phyloP scores from a whole-genome alignment of 257 asterid genomes.

The Solanum medicagineum region DNA sequence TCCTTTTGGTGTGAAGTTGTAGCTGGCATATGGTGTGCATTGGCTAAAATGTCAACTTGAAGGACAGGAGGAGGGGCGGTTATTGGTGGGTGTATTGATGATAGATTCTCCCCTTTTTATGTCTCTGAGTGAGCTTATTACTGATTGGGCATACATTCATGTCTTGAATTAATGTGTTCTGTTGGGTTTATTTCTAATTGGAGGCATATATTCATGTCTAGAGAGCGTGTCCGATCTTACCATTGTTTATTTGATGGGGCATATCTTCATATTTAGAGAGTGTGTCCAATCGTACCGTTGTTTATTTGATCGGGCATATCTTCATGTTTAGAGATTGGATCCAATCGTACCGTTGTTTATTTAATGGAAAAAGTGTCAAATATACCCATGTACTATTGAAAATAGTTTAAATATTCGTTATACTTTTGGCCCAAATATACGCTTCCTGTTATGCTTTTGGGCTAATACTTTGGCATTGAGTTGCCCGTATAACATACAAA shows the following conservation, averaged over 20 bases:
- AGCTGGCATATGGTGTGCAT: not conserved
- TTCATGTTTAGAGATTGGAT: not conserved
- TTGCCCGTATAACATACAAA: too few species aligned
- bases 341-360: not conserved
- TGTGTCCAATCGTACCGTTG: too few species aligned
- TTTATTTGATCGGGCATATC: not conserved
- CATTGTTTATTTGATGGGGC: not conserved
- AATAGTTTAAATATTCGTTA: too few species aligned
- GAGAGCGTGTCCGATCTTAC: too few species aligned
- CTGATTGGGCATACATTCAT: not conserved
- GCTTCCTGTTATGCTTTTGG: too few species aligned
- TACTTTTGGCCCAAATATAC: too few species aligned
- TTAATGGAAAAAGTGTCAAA: not conserved
- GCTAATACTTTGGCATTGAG: too few species aligned
- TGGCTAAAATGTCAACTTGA: not conserved
- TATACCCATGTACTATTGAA: too few species aligned
- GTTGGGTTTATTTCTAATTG: not conserved
- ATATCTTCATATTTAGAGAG: not conserved
- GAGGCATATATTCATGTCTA: not conserved
- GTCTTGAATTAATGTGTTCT: not conserved
- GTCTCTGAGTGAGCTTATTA: not conserved
- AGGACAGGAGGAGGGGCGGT: not conserved
- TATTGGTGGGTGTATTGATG: not conserved
- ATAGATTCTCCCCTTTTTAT: not conserved
- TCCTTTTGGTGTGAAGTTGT: not conserved